phyloP scores from a whole-genome alignment of 73 alveolate genomes.

The Paramecium biaurelia region DNA sequence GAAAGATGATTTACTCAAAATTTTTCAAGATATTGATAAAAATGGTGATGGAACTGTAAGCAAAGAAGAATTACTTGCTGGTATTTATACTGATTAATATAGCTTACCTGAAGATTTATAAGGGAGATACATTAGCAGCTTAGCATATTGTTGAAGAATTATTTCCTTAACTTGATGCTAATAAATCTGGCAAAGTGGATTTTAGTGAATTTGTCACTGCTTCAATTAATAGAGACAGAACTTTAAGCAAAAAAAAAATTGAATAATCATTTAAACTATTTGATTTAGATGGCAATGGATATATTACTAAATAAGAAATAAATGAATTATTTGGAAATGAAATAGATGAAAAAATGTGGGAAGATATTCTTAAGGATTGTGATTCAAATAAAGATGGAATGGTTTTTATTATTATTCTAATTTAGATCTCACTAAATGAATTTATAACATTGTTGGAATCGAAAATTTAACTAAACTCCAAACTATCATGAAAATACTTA shows the following conservation, averaged over 20 bases:
- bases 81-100: background rate
- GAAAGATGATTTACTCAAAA: slow-evolving; percentile 17
- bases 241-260: slow-evolving; percentile 5
- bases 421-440: background rate
- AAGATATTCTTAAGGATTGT: slow-evolving; percentile 16
- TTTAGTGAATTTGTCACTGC: slow-evolving; percentile 54
- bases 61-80: slow-evolving; percentile 24
- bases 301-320: background rate
- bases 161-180: slow-evolving; percentile 30
- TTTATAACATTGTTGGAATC: background rate
- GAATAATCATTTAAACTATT: slow-evolving; percentile 46
- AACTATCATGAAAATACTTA: background rate
- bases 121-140: slow-evolving; percentile 16
- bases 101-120: slow-evolving; percentile 22
- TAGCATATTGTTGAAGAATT: slow-evolving; percentile 6
- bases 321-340: slow-evolving; percentile 49
- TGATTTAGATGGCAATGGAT: slow-evolving; percentile 53
- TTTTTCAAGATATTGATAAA: slow-evolving; percentile 13
- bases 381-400: slow-evolving; percentile 28
- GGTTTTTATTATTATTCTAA: background rate
- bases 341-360: slow-evolving; percentile 42
- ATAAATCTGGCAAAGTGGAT: slow-evolving; percentile 46
- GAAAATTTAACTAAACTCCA: background rate
- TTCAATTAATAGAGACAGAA: background rate
- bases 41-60: slow-evolving; percentile 56